phyloP scores from a whole-genome alignment of 2,329 filamentous ascomycete genomes.

The Magnaporthiopsis incrustans region DNA sequence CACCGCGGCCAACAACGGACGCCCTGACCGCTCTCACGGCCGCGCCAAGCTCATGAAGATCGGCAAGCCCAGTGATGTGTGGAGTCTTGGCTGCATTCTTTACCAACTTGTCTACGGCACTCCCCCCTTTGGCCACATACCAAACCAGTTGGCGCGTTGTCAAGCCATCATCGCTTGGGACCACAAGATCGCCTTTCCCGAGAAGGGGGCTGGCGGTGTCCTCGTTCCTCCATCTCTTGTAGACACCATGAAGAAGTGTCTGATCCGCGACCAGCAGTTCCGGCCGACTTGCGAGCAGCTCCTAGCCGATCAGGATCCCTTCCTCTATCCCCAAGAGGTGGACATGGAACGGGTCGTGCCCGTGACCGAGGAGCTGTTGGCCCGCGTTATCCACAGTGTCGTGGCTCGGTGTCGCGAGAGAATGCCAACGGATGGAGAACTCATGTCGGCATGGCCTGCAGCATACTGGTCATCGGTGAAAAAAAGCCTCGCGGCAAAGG shows the following conservation, averaged over 20 bases:
- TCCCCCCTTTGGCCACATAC: constrained; percentile 89
- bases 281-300: constrained; percentile 58
- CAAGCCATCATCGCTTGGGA: constrained; percentile 78
- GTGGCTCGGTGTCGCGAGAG: constrained; percentile 49
- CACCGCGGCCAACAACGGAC: constrained; percentile 30
- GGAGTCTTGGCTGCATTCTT: constrained; percentile 91
- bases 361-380: constrained; percentile 54
- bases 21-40: constrained; percentile 27
- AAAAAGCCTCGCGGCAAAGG: constrained; percentile 17
- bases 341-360: constrained; percentile 44
- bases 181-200: constrained; percentile 64
- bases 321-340: constrained; percentile 54
- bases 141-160: constrained; percentile 78
- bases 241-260: constrained; percentile 53
- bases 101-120: constrained; percentile 98
- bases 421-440: constrained; percentile 51
- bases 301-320: constrained; percentile 50
- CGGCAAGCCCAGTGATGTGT: constrained; percentile 91
- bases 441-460: constrained; percentile 46
- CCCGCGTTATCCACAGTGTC: constrained; percentile 55
- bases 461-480: constrained; percentile 54
- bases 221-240: constrained; percentile 52
- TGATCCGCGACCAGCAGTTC: constrained; percentile 53
- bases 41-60: constrained; percentile 81
- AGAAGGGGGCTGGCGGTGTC: constrained; percentile 57